phyloP scores from a whole-genome alignment of 495 filamentous ascomycete species.

The Podospora appendiculata region DNA sequence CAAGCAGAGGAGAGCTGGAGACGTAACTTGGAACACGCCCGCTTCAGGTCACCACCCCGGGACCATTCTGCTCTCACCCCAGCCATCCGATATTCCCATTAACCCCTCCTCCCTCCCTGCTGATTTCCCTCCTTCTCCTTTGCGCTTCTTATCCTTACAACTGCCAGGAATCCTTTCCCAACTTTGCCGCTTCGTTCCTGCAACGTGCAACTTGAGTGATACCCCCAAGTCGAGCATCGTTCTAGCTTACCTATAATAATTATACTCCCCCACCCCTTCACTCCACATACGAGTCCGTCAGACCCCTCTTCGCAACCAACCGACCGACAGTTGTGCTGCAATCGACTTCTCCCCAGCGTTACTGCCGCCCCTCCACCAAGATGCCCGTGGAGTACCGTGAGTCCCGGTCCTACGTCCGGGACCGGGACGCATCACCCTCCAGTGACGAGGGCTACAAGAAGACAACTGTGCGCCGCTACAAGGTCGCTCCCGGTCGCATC shows the following conservation, averaged over 20 bases:
- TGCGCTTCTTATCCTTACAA: not conserved
- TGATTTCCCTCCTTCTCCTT: not conserved
- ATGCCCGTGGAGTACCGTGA: constrained; percentile 44
- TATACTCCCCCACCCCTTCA: not conserved
- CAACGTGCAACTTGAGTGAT: constrained; percentile 1
- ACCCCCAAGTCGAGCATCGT: not conserved
- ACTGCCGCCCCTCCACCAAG: not conserved
- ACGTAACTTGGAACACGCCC: no score
- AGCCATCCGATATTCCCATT: not conserved
- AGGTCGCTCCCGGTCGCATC: constrained; percentile 35
- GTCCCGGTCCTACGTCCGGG: constrained; percentile 35
- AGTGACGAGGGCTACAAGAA: constrained; percentile 40
- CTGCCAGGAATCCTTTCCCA: not conserved
- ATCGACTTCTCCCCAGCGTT: not conserved
- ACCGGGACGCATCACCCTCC: constrained; percentile 37
- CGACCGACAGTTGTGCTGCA: not conserved
- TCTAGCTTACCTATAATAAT: not conserved
- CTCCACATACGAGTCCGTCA: not conserved
- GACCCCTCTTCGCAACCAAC: no score
- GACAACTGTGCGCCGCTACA: constrained; percentile 49
- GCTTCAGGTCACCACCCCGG: not conserved
- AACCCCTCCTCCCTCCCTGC: not conserved
- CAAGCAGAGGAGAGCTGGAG: not conserved
- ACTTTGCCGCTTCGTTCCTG: not conserved
- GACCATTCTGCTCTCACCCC: not conserved